These are phyloP conservation scores for Primulina eburnea DNA, from an alignment of 257 asterid genomes.

Conservation along the genomic window DNA sequence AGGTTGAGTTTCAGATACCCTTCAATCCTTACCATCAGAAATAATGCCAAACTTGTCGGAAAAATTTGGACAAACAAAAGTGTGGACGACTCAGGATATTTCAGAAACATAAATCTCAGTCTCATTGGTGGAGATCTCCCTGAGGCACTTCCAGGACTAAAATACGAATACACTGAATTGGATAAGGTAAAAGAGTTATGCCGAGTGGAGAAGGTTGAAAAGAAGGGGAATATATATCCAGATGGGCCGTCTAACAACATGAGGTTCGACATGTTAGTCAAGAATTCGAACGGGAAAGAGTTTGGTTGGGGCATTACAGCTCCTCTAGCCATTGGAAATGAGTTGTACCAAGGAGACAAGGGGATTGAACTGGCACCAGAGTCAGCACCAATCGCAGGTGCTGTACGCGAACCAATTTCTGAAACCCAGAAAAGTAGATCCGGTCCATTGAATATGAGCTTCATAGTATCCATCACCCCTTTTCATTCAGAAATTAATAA, in stretches of 20 bases:
- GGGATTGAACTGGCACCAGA: background rate
- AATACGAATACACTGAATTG: constrained; percentile 51
- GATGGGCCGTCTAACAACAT: constrained; percentile 42
- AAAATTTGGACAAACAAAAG: constrained; percentile 51
- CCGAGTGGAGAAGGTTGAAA: constrained; percentile 14
- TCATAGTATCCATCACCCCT: constrained; percentile 31
- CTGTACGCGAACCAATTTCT: background rate
- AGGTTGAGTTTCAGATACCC: constrained; percentile 39
- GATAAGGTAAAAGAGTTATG: constrained; percentile 35
- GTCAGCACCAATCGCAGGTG: background rate
- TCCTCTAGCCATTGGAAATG: constrained; percentile 46
- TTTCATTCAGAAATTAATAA: no score
- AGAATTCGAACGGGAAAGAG: constrained; percentile 16
- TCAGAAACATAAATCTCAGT: constrained; percentile 28
- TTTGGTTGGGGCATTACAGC: constrained; percentile 47
- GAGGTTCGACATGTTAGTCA: constrained; percentile 48
- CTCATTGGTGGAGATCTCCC: constrained; percentile 9
- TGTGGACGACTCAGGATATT: constrained; percentile 37
- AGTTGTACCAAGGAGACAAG: constrained; percentile 4
- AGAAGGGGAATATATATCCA: constrained; percentile 39
- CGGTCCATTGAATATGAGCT: constrained; percentile 44
- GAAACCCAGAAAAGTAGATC: constrained; percentile 18
- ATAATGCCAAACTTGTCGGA: constrained; percentile 35
- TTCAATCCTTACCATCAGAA: constrained; percentile 37
- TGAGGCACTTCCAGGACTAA: constrained; percentile 24